phyloP scores from a whole-genome alignment of 176 grass and related monocot genomes.

The Dactylis glomerata region DNA sequence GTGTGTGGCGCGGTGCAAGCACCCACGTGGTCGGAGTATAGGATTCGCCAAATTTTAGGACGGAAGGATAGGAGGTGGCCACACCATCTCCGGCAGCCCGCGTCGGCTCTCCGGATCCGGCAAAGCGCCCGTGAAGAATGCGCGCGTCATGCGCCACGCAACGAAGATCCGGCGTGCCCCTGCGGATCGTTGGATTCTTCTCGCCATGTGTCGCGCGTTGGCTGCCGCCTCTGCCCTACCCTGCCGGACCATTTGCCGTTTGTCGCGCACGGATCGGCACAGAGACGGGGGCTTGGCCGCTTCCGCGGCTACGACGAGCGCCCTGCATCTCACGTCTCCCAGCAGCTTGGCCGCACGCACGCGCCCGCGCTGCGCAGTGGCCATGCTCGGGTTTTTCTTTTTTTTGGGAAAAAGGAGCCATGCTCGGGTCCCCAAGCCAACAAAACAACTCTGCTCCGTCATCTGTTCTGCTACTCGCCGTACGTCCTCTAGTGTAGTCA shows the following conservation, averaged over 20 bases:
- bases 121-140: background rate
- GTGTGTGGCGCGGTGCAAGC: too few species aligned
- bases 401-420: background rate
- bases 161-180: background rate
- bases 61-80: too few species aligned
- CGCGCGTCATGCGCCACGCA: too few species aligned
- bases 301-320: background rate
- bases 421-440: background rate
- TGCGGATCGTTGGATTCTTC: background rate
- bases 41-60: too few species aligned
- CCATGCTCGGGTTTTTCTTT: background rate
- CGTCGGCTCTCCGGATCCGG: too few species aligned
- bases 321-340: background rate
- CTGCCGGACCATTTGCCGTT: background rate
- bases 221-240: background rate
- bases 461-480: too few species aligned
- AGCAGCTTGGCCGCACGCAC: slow-evolving; percentile 21
- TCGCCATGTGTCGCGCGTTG: slow-evolving; percentile 19
- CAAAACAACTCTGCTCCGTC: background rate
- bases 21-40: too few species aligned
- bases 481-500: too few species aligned
- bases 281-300: background rate
- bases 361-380: background rate
- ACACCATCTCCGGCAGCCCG: too few species aligned
- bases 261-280: slow-evolving; percentile 32